A percentile compares a stretch with the other conserved stretches of the same genome.
Conservation (phyloP, 768 basidiomycete genomes). For the Suillus lakei region DNA sequence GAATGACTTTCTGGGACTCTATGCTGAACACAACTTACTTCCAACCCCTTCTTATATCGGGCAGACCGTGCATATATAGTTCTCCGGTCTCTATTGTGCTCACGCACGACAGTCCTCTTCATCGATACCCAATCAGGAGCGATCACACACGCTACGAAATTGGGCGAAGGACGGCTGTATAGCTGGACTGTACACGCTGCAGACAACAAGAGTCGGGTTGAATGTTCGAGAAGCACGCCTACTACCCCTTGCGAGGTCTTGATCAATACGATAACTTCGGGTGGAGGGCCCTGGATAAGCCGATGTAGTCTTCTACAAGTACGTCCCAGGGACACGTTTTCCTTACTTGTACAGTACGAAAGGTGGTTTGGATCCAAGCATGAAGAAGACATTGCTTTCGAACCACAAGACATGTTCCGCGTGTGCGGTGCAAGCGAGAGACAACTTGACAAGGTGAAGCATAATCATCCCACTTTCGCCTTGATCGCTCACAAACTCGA, state of each 20-base stretch:
- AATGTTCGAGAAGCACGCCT: slow-evolving; percentile 58
- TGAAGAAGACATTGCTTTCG: no score
- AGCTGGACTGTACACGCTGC: slow-evolving; percentile 61
- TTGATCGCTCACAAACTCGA: no score
- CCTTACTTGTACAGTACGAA: no score
- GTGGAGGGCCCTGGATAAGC: slow-evolving; percentile 50
- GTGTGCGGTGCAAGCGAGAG: no score
- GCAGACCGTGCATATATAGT: slow-evolving; percentile 36
- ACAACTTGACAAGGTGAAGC: no score
- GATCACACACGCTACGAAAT: slow-evolving; percentile 37
- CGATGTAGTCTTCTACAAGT: slow-evolving; percentile 43
- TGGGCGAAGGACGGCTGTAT: slow-evolving; percentile 27
- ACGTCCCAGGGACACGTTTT: no score
- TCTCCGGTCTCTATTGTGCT: slow-evolving; percentile 59
- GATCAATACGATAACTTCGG: slow-evolving; percentile 21
- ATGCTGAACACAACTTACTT: slow-evolving; percentile 52
- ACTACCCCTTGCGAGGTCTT: slow-evolving; percentile 53
- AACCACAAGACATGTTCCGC: no score
- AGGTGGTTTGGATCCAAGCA: no score
- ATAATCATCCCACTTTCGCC: no score
- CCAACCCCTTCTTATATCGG: slow-evolving; percentile 43
- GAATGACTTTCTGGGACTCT: slow-evolving; percentile 64
- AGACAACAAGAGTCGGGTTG: slow-evolving; percentile 44
- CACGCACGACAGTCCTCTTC: slow-evolving; percentile 53
- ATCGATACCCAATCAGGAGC: slow-evolving; percentile 47